Evolutionary conservation across 2,329 filamentous ascomycete genomes (phyloP).

Genomic region (Exophiala calicioides): DNA sequence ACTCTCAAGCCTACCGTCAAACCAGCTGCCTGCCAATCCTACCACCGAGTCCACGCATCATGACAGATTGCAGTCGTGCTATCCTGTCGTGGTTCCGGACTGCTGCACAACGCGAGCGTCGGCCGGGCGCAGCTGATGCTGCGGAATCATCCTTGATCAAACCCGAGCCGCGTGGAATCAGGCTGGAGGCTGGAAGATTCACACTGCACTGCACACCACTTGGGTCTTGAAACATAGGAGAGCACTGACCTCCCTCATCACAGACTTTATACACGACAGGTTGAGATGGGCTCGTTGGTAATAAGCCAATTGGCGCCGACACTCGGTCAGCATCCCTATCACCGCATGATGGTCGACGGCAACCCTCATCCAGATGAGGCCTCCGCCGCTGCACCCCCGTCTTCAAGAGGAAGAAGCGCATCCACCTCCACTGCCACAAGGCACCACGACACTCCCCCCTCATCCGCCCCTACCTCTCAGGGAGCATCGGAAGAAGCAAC

Average conservation of each 20-base stretch:
- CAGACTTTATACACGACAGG: constrained; percentile 30
- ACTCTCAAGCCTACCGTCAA: neutral
- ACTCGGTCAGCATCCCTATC: constrained; percentile 64
- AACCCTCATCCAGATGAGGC: constrained; percentile 32
- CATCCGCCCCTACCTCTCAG: constrained; percentile 10
- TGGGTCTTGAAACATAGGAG: constrained; percentile 2
- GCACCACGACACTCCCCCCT: constrained; percentile 2
- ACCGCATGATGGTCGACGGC: constrained; percentile 61
- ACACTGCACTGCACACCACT: neutral
- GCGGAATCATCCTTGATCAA: too few species aligned
- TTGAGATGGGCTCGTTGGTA: constrained; percentile 63
- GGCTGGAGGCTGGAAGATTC: constrained; percentile 3
- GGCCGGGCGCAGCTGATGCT: too few species aligned
- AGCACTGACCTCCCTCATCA: constrained; percentile 14
- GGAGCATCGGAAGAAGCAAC: constrained; percentile 11
- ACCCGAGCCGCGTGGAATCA: too few species aligned
- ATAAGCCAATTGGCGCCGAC: constrained; percentile 72
- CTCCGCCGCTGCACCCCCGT: constrained; percentile 7
- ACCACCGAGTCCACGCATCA: too few species aligned
- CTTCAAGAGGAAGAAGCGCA: constrained; percentile 21
- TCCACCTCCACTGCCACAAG: constrained; percentile 15
- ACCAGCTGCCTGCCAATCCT: too few species aligned
- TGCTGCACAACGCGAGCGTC: neutral
- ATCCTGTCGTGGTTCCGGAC: constrained; percentile 2
- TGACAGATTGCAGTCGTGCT: too few species aligned